Evolutionary conservation across 2,329 filamentous ascomycete genomes (phyloP).

Genomic region (Parasarocladium wereldwijsianum): DNA sequence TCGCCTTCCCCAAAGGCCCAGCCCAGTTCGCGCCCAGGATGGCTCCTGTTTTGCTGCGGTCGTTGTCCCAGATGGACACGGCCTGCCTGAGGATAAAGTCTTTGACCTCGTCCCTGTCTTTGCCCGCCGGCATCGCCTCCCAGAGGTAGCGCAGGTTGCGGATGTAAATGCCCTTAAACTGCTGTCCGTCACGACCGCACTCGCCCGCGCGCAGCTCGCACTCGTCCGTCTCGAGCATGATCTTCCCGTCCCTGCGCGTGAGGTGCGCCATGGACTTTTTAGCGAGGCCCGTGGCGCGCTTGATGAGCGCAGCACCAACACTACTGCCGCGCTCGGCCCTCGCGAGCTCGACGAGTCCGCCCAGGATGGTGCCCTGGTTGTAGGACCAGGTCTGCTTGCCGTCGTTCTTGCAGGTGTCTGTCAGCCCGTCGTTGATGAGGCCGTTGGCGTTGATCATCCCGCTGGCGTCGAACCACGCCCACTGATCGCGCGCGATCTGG

Average conservation of each 20-base stretch:
- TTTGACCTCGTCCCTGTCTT: conserved; percentile 31
- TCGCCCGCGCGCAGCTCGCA: conserved; percentile 18
- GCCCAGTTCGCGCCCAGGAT: conserved; percentile 50
- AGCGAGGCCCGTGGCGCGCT: conserved; percentile 31
- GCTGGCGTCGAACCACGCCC: conserved; percentile 35
- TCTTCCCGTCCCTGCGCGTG: conserved; percentile 25
- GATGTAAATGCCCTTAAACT: conserved; percentile 62
- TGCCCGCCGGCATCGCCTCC: conserved; percentile 29
- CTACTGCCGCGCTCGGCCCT: conserved; percentile 20
- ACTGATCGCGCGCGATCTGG: conserved; percentile 32
- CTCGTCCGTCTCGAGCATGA: conserved; percentile 25
- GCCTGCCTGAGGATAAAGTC: conserved; percentile 47
- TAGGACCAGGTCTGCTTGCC: conserved; percentile 35
- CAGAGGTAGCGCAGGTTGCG: conserved; percentile 49
- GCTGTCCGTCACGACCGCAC: conserved; percentile 35
- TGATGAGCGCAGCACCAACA: conserved; percentile 22
- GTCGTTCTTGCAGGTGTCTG: conserved; percentile 34
- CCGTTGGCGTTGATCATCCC: conserved; percentile 36
- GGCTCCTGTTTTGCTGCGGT: conserved; percentile 30
- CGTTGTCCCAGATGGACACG: conserved; percentile 47
- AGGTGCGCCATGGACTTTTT: conserved; percentile 32
- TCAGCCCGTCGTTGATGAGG: conserved; percentile 40
- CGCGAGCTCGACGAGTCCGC: conserved; percentile 36
- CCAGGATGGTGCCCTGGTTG: conserved; percentile 44
- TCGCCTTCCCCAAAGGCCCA: conserved; percentile 37